phyloP scores from a whole-genome alignment of 2,329 filamentous ascomycete genomes.

The Mycosphaerella sp. region DNA sequence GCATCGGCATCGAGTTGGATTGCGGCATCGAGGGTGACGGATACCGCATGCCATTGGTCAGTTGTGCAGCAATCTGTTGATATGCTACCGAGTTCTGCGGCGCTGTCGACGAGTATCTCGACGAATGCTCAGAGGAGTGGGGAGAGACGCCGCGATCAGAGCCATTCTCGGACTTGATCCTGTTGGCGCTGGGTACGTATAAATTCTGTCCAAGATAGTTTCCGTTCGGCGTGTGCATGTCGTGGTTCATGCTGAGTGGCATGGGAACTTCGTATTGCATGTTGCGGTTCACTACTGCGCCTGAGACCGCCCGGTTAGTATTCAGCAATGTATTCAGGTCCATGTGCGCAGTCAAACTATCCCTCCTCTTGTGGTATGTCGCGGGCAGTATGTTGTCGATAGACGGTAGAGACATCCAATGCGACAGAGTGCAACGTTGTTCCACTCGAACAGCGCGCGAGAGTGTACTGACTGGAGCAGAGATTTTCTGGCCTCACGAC shows the following conservation, averaged over 20 bases:
- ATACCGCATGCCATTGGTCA: slow-evolving; percentile 49
- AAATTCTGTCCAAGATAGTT: slow-evolving; percentile 39
- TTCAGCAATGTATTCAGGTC: slow-evolving; percentile 35
- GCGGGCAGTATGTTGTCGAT: slow-evolving; percentile 28
- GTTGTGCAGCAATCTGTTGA: slow-evolving; percentile 44
- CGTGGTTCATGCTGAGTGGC: slow-evolving; percentile 31
- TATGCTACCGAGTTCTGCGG: slow-evolving; percentile 46
- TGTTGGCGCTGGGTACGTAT: slow-evolving; percentile 45
- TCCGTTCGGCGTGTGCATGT: slow-evolving; percentile 26
- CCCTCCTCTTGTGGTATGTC: slow-evolving; percentile 33
- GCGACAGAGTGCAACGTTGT: slow-evolving; percentile 13
- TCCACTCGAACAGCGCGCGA: slow-evolving; percentile 13
- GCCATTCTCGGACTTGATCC: slow-evolving; percentile 53
- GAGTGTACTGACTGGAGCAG: slow-evolving; percentile 25
- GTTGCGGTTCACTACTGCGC: slow-evolving; percentile 25
- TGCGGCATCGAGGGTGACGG: slow-evolving; percentile 47
- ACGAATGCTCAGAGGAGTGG: slow-evolving; percentile 51
- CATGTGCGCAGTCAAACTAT: slow-evolving; percentile 34
- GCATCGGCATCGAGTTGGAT: slow-evolving; percentile 46
- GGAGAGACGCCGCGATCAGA: slow-evolving; percentile 54
- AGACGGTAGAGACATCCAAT: slow-evolving; percentile 31
- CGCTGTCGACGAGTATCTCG: slow-evolving; percentile 53
- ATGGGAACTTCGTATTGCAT: slow-evolving; percentile 38
- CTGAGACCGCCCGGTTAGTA: slow-evolving; percentile 35
- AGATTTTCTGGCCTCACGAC: slow-evolving; percentile 22